Evolutionary conservation across 495 filamentous ascomycete genomes (phyloP), one percentile per base, ranked within the genome.

Genomic region (Penicillium ucsense): DNA sequence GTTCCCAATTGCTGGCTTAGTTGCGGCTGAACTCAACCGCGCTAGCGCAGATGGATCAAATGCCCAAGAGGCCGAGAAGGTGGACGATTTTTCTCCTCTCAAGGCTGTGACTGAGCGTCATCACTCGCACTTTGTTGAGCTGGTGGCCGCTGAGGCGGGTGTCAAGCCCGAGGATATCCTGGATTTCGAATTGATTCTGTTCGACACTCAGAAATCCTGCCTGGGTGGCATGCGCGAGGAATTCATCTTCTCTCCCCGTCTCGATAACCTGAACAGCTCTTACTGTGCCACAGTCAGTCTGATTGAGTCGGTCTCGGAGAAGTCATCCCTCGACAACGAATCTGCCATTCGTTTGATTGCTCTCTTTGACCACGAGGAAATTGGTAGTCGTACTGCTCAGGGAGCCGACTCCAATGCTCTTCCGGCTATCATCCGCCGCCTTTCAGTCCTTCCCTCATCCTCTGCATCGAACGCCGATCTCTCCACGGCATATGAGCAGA

Each of bases 351-450:
- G 92, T 28, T 73, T 99, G 8, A 84, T 95, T 56, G 81, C 88
- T 27, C 82, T 89, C 55, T 99, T 97, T 63, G 92, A 99, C 63
- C 92, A 99, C 70, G 92, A 99, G 64, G 92, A 99, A 59, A 90
- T 97, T 57, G 94, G 92, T 40, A 94, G 86, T 52, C 77, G 75
- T 33, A 91, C 86, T 6, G 89, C 92, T 5, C 94, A 99, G 55
- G 92, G 92, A 54, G 92, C 92, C 3, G 81, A 90, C 66, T 95
- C 89, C 4, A 95, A 94, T 65, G 73, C 94, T 27, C 80, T 99
- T 4, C 94, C 92, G 0, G 79, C 88, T 31, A 80, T 99, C 38
- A 78, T 96, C 45, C 85, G 88, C 34, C 85, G 92, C 37, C 78
- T 99, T 20, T 92, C 87, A 5, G 82, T 88, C 28, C 72, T 96